Percentiles rank a stretch among this genome's conserved stretches.
phyloP scores from a whole-genome alignment of 2,329 filamentous ascomycete genomes.

The Aspergillus felis region DNA sequence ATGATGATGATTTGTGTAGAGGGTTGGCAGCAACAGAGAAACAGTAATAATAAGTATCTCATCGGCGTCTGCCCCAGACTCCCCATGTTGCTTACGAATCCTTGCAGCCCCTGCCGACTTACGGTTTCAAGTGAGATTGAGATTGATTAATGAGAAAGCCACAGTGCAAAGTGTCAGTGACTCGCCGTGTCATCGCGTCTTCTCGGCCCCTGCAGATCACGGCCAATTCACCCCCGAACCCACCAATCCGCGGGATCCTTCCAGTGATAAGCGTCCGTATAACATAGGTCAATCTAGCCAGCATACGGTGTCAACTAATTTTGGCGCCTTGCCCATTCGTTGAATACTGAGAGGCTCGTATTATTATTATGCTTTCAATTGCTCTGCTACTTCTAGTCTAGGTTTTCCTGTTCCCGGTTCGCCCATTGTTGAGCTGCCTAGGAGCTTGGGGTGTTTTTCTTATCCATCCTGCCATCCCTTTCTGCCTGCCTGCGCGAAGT shows the following conservation, averaged over 20 bases:
- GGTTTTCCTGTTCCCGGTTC: not conserved
- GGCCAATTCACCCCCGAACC: not conserved
- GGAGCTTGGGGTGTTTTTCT: not conserved
- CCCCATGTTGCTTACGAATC: not conserved
- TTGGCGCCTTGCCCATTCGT: not conserved
- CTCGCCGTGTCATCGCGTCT: too few relatives aligned
- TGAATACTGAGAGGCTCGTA: not conserved
- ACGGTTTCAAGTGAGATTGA: not conserved
- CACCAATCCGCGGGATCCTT: conserved; percentile 4
- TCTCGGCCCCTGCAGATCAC: not conserved
- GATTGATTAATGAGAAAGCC: not conserved
- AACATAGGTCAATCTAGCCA: not conserved
- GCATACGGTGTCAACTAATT: not conserved
- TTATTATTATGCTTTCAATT: not conserved
- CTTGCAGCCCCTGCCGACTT: not conserved
- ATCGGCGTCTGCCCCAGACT: not conserved
- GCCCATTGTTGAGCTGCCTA: conserved; percentile 1
- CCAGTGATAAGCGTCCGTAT: conserved; percentile 6
- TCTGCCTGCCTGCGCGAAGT: not conserved
- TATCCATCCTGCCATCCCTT: not conserved
- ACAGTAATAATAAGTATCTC: not conserved
- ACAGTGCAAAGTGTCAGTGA: not conserved
- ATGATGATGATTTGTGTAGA: not conserved
- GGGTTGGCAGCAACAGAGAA: not conserved
- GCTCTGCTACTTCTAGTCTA: not conserved